Conservation (phyloP, 2,329 filamentous ascomycete genomes). For the Cercospora zeina region DNA sequence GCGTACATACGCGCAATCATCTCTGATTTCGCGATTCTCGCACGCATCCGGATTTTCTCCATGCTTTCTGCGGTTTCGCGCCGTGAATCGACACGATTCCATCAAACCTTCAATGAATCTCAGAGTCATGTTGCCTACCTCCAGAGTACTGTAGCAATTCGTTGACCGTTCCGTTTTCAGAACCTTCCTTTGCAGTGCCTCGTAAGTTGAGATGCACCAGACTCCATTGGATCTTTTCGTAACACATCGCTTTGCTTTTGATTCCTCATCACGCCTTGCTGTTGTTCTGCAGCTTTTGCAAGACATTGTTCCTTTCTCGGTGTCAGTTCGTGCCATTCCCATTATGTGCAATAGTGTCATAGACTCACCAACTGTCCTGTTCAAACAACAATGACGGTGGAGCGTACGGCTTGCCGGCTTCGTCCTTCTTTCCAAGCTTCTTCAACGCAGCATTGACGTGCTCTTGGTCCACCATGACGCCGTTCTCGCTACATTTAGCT, state of each 20-base stretch:
- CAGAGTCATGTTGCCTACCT: background rate
- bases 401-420: slow-evolving; percentile 18
- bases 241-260: background rate
- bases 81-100: background rate
- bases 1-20: slow-evolving; percentile 2
- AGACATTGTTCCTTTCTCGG: slow-evolving; percentile 20
- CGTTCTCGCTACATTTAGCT: slow-evolving; percentile 88
- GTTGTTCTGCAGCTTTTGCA: slow-evolving; percentile 24
- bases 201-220: background rate
- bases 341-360: background rate
- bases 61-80: slow-evolving; percentile 1
- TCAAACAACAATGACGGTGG: slow-evolving; percentile 22
- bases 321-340: background rate
- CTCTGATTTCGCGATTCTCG: background rate
- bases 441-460: slow-evolving; percentile 71
- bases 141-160: slow-evolving; percentile 19
- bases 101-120: background rate
- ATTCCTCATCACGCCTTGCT: slow-evolving; percentile 11
- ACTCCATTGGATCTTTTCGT: background rate
- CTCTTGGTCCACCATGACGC: slow-evolving; percentile 82
- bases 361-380: slow-evolving; percentile 25
- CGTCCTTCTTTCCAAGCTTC: slow-evolving; percentile 44
- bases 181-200: background rate
- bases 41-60: slow-evolving; percentile 4
- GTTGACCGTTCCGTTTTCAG: slow-evolving; percentile 8